These are phyloP conservation scores for Ceratobasidium papillatum DNA, from an alignment of 1,284 basidiomycete species.

Conservation along the genomic window DNA sequence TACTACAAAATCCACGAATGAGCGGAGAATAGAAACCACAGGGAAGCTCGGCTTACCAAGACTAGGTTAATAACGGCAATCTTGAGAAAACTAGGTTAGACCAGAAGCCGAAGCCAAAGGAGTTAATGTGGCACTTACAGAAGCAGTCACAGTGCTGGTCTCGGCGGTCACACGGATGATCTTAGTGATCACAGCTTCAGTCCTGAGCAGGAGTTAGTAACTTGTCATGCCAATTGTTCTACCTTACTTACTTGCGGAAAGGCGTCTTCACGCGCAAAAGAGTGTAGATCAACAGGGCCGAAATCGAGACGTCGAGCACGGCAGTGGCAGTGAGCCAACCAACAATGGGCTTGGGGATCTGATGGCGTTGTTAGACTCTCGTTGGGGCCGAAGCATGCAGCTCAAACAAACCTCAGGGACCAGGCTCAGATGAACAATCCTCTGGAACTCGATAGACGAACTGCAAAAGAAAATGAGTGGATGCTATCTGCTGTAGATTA, in stretches of 20 bases:
- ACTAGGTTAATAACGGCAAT: conserved; percentile 44
- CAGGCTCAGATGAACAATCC: conserved; percentile 28
- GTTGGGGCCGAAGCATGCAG: neutral
- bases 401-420: conserved; percentile 11
- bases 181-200: conserved; percentile 44
- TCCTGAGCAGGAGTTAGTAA: conserved; percentile 21
- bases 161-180: conserved; percentile 45
- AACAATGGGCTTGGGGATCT: conserved; percentile 41
- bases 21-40: neutral
- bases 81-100: neutral
- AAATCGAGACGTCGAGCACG: conserved; percentile 43
- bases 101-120: neutral
- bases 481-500: neutral
- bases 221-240: neutral
- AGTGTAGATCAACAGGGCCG: conserved; percentile 39
- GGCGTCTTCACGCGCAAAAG: conserved; percentile 41
- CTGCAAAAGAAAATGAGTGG: neutral
- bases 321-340: conserved; percentile 41
- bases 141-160: conserved; percentile 43
- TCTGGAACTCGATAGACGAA: conserved; percentile 39
- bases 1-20: conserved; percentile 32
- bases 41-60: conserved; percentile 37
- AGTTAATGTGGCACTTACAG: conserved; percentile 8
- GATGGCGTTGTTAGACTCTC: neutral
- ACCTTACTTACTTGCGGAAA: conserved; percentile 43